Conservation (phyloP, 2,329 filamentous ascomycete species). For the Claviceps sp. region DNA sequence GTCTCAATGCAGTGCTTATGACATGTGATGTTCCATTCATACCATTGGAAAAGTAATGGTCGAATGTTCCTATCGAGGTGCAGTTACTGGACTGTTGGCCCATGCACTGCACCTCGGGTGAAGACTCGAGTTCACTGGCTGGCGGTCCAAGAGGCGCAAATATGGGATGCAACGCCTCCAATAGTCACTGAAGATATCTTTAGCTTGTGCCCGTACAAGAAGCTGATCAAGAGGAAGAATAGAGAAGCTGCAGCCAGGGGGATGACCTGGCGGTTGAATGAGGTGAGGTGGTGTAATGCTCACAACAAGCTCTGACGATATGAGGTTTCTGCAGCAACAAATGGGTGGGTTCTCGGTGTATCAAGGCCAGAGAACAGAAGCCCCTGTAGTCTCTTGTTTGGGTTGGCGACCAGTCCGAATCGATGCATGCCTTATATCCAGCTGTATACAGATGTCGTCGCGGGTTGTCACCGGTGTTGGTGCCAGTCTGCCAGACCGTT, state of each 20-base stretch:
- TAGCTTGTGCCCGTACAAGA: background rate
- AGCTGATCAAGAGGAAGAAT: background rate
- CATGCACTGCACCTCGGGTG: constrained; percentile 9
- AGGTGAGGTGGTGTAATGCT: background rate
- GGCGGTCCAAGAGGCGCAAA: background rate
- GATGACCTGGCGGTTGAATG: background rate
- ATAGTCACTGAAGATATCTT: background rate
- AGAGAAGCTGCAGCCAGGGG: background rate
- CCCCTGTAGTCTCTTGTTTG: background rate
- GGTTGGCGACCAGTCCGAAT: background rate
- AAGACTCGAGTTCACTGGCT: background rate
- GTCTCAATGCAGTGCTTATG: constrained; percentile 10
- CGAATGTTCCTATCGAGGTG: constrained; percentile 7
- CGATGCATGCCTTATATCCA: background rate
- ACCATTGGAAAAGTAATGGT: background rate
- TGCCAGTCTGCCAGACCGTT: background rate
- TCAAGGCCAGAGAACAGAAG: background rate
- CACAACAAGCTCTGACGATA: background rate
- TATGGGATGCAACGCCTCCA: background rate
- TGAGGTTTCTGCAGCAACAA: background rate
- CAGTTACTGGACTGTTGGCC: constrained; percentile 8
- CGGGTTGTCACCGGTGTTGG: background rate
- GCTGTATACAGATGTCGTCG: constrained; percentile 1
- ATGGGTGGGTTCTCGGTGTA: background rate
- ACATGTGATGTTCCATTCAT: constrained; percentile 7